Evolutionary conservation across 805 yeast genomes (phyloP).

Genomic region (Candida maltosa): DNA sequence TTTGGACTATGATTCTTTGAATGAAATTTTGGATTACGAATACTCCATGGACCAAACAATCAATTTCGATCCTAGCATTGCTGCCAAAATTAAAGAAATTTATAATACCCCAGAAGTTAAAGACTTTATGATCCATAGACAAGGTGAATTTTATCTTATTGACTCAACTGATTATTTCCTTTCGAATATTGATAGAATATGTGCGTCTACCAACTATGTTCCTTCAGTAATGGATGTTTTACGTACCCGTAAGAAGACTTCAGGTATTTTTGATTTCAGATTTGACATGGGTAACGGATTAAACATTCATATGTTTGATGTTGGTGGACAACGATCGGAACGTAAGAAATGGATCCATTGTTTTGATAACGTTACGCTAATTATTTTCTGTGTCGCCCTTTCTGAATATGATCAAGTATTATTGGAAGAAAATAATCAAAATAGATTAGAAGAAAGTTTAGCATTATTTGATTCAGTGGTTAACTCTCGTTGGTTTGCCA

Average conservation of each 20-base stretch:
- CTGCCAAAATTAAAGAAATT: slow-evolving; percentile 45
- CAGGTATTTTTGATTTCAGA: slow-evolving; percentile 83
- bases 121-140: slow-evolving; percentile 53
- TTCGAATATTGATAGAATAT: slow-evolving; percentile 61
- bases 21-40: slow-evolving; percentile 43
- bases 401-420: slow-evolving; percentile 88
- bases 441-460: slow-evolving; percentile 77
- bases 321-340: slow-evolving; percentile 95
- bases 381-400: slow-evolving; percentile 87
- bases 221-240: slow-evolving; percentile 79
- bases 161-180: slow-evolving; percentile 84
- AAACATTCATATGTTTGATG: slow-evolving; percentile 59
- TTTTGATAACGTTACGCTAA: slow-evolving; percentile 86
- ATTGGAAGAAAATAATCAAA: slow-evolving; percentile 71
- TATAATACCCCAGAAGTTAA: slow-evolving; percentile 59
- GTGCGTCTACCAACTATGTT: slow-evolving; percentile 53
- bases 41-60: slow-evolving; percentile 52
- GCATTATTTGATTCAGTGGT: slow-evolving; percentile 86
- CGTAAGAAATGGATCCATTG: slow-evolving; percentile 97
- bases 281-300: slow-evolving; percentile 64
- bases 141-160: slow-evolving; percentile 73
- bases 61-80: slow-evolving; percentile 48
- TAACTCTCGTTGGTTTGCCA: slow-evolving; percentile 87
- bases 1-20: slow-evolving; percentile 35
- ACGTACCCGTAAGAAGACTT: slow-evolving; percentile 86